Evolutionary conservation across 2,329 filamentous ascomycete genomes (phyloP).

Genomic region (Cladosporium austrohemisphaericum): DNA sequence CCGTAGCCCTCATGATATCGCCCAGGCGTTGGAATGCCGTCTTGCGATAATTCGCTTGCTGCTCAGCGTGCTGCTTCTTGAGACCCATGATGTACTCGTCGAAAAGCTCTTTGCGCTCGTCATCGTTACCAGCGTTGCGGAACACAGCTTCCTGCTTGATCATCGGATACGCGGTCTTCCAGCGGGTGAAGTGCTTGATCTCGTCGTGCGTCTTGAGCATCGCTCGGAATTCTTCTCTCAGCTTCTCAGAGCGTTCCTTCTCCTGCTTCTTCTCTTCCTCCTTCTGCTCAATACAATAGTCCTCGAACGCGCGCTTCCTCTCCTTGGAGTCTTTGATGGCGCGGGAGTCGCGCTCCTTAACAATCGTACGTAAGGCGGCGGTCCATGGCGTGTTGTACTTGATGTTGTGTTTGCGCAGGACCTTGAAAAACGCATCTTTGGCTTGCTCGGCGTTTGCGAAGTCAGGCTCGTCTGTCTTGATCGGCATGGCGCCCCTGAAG

Average conservation of each 20-base stretch:
- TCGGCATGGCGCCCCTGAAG: conserved; percentile 33
- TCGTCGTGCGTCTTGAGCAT: conserved; percentile 97
- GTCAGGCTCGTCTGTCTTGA: conserved; percentile 53
- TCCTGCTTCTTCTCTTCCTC: conserved; percentile 91
- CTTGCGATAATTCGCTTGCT: conserved; percentile 68
- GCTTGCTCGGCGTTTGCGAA: conserved; percentile 80
- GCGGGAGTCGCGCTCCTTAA: conserved; percentile 88
- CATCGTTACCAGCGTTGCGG: conserved; percentile 80
- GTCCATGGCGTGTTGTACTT: conserved; percentile 93
- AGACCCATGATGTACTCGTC: conserved; percentile 87
- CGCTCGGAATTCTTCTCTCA: conserved; percentile 87
- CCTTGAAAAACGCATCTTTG: conserved; percentile 87
- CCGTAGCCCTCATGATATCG: conserved; percentile 70
- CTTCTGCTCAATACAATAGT: conserved; percentile 86
- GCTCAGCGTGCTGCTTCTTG: conserved; percentile 73
- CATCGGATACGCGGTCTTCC: conserved; percentile 92
- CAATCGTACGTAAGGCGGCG: conserved; percentile 77
- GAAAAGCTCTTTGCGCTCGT: conserved; percentile 83
- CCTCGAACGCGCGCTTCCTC: conserved; percentile 86
- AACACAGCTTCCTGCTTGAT: conserved; percentile 96
- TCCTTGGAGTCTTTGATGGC: conserved; percentile 90
- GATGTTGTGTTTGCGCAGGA: conserved; percentile 78
- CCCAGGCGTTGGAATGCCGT: conserved; percentile 81
- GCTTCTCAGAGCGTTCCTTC: conserved; percentile 86
- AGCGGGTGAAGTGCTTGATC: conserved; percentile 94